Base-by-base conservation (phyloP, 768 basidiomycete genomes). In the Lentinula detonsa region DNA sequence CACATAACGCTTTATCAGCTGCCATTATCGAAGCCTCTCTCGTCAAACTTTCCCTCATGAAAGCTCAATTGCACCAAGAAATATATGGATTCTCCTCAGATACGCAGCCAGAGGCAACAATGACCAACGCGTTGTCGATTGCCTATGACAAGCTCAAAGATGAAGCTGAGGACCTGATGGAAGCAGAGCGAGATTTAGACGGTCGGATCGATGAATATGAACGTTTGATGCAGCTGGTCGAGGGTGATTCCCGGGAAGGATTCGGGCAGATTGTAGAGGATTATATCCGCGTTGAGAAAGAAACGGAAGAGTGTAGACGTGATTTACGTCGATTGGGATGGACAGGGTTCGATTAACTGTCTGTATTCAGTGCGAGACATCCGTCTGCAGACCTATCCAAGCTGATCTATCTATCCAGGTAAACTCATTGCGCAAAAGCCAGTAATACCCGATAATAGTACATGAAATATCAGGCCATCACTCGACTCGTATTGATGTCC, bases 251-350 rank as follows among this genome's bases (percentile, higher is more conserved):
- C 3, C 33, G n/a, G 37, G 67, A 60, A 18, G 78, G 79, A 40
- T 83, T 79, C 62, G 69, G 66, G 51, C 81, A 83, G 66, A 68
- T 83, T 16, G 73, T 81, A 9, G 72, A 76, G 49, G 82, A 83
- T 61, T 81, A 78, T 76, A 71, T 77, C 5, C 70, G 73, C 45
- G 76, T 82, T 10, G 74, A 78, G 66, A 72, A 71, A 61, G 81
- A 81, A 64, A 77, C 72, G 16, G 81, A 83, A 39, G 81, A 83
- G 66, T 81, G 83, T 62, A 66, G 72, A 62, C 71, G 68, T 56
- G 82, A 85, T 64, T 69, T 85, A 59, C 70, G 77, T 58, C 72
- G 82, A 43, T 70, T 83, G 18, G 82, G 81, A 3, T 83, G 80
- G 79, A 80, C 78, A 8, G 79, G 77, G 23, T 23, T n/a, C 8